These are phyloP conservation scores for Trypanosoma vivax DNA, from an alignment of 208 protist species.

Conservation along the genomic window DNA sequence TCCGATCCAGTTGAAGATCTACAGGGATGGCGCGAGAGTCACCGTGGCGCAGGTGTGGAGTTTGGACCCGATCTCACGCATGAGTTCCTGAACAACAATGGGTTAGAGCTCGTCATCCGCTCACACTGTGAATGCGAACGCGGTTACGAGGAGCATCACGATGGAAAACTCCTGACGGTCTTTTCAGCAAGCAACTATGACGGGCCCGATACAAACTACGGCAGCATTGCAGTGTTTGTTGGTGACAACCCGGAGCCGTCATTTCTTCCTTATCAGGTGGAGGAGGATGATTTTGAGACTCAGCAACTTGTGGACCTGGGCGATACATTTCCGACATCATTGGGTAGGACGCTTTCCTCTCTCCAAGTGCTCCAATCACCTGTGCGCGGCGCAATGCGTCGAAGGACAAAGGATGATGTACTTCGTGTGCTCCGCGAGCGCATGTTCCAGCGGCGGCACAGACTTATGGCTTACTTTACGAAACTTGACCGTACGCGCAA, in stretches of 20 bases:
- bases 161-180: conserved; percentile 92
- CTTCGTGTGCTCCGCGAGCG: conserved; percentile 77
- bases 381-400: conserved; percentile 23
- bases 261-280: conserved; percentile 76
- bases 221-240: conserved; percentile 68
- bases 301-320: conserved; percentile 41
- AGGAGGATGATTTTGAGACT: conserved; percentile 68
- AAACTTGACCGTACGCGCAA: conserved; percentile 87
- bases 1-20: conserved; percentile 89
- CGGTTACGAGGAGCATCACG: conserved; percentile 92
- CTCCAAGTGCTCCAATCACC: conserved; percentile 15
- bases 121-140: conserved; percentile 93
- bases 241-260: conserved; percentile 58
- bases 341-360: conserved; percentile 24
- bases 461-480: conserved; percentile 80
- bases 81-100: conserved; percentile 91
- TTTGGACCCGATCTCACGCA: conserved; percentile 94
- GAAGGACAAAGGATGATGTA: conserved; percentile 75
- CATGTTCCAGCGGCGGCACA: conserved; percentile 76
- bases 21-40: conserved; percentile 71
- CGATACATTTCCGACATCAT: conserved; percentile 34
- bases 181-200: conserved; percentile 99
- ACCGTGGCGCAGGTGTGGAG: conserved; percentile 92
- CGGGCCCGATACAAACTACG: conserved; percentile 85
- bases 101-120: conserved; percentile 90